Conservation (phyloP, 768 basidiomycete species). For the Nidularia sp. region DNA sequence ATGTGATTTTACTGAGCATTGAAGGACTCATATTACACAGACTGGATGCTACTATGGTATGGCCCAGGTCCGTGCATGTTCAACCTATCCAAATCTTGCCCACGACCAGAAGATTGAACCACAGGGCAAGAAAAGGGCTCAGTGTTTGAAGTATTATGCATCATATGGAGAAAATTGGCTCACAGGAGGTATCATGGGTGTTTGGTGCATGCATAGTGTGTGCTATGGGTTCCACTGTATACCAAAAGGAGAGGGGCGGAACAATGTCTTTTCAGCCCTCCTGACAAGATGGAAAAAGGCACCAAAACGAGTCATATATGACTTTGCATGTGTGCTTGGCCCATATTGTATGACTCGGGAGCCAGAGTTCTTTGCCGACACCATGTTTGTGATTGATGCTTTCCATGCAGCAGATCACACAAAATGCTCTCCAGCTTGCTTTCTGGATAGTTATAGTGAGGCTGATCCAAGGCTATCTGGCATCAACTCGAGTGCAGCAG, state of each 20-base stretch:
- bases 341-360: background rate
- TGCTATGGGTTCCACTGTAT: background rate
- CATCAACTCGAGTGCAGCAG: background rate
- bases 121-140: background rate
- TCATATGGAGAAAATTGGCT: background rate
- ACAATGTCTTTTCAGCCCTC: background rate
- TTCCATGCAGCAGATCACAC: background rate
- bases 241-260: background rate
- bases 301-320: background rate
- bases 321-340: background rate
- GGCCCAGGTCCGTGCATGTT: background rate
- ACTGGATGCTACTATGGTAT: background rate
- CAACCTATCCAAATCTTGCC: background rate
- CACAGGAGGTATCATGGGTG: background rate
- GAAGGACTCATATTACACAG: background rate
- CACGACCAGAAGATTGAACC: background rate
- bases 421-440: background rate
- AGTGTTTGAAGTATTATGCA: background rate
- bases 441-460: background rate
- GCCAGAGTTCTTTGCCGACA: background rate
- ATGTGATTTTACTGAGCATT: background rate
- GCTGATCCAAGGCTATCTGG: background rate
- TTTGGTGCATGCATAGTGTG: background rate
- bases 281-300: background rate
- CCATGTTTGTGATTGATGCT: background rate